A percentile compares a stretch with the other conserved stretches of the same genome.
Conservation (phyloP, 2,329 filamentous ascomycete species). For the Sclerotinia minor region DNA sequence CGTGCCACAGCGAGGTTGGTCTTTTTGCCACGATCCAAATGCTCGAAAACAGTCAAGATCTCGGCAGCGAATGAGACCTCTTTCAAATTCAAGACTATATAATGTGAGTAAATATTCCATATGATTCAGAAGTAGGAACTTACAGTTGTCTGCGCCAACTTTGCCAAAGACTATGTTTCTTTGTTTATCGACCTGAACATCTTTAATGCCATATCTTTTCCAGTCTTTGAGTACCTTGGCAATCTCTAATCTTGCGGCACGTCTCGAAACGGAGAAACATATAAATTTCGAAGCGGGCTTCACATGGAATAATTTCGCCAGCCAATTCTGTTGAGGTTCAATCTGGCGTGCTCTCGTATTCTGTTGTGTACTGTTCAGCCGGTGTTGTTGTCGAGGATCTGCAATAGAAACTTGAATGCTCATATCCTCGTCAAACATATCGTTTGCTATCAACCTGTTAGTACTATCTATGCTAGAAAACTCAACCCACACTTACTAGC, state of each 20-base stretch:
- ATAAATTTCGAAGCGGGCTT: slow-evolving; percentile 77
- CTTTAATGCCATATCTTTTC: slow-evolving; percentile 65
- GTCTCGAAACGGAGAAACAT: slow-evolving; percentile 71
- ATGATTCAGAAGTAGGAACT: slow-evolving; percentile 43
- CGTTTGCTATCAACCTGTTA: slow-evolving; percentile 29
- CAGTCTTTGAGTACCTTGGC: slow-evolving; percentile 68
- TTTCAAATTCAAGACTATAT: slow-evolving; percentile 73
- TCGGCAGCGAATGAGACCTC: slow-evolving; percentile 86
- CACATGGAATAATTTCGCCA: slow-evolving; percentile 83
- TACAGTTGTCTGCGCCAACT: slow-evolving; percentile 76
- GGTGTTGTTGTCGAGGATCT: slow-evolving; percentile 32
- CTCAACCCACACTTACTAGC: slow-evolving; percentile 33
- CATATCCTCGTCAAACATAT: slow-evolving; percentile 36
- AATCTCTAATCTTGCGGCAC: slow-evolving; percentile 75
- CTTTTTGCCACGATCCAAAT: slow-evolving; percentile 69
- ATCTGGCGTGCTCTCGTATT: slow-evolving; percentile 47
- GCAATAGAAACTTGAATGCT: slow-evolving; percentile 35
- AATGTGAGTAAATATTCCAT: slow-evolving; percentile 28
- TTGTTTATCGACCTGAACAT: slow-evolving; percentile 76
- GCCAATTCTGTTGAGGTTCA: slow-evolving; percentile 77
- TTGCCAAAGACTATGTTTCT: slow-evolving; percentile 78
- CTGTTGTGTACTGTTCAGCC: not conserved
- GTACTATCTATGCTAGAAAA: not conserved
- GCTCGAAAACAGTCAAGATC: slow-evolving; percentile 68
- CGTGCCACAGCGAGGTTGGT: slow-evolving; percentile 77